Conservation (phyloP, 441 rosid species). For the Aquilaria agallochum region DNA sequence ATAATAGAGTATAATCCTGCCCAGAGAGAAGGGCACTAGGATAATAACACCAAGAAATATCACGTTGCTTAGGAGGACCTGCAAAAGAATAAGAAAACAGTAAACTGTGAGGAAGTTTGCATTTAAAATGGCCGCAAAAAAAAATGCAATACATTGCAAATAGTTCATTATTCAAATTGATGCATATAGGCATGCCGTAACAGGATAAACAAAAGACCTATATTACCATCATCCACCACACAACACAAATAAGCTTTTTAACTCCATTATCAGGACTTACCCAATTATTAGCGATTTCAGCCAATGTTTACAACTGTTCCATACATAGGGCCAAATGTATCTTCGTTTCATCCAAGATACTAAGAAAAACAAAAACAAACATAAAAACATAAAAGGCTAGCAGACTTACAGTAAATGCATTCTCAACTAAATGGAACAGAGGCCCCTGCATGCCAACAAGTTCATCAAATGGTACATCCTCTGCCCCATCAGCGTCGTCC, state of each 20-base stretch:
- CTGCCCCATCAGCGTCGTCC: constrained; percentile 99
- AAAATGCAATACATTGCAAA: no score
- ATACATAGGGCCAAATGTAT: no score
- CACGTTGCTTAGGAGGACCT: constrained; percentile 99
- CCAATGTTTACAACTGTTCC: no score
- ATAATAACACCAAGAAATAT: constrained; percentile 97
- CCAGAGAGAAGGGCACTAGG: constrained; percentile 88
- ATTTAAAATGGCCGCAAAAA: no score
- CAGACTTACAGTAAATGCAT: constrained; percentile 91
- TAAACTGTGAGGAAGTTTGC: not conserved
- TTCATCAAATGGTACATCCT: constrained; percentile 99
- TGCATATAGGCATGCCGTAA: no score
- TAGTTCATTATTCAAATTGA: no score
- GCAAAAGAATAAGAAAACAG: constrained; percentile 24
- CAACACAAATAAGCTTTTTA: no score
- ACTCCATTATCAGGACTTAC: no score
- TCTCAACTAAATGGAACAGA: constrained; percentile 98
- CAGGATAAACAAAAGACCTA: no score
- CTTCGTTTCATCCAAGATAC: not conserved
- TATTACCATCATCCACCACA: no score
- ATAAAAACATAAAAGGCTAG: constrained; percentile 6
- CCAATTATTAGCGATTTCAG: no score
- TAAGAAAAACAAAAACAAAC: constrained; percentile 6
- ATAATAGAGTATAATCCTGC: constrained; percentile 69
- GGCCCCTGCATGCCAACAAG: constrained; percentile 99